Percentiles rank a stretch among this genome's conserved stretches.
These are phyloP conservation scores for Canavalia ensiformis DNA, from an alignment of 306 rosid species.

Conservation along the genomic window DNA sequence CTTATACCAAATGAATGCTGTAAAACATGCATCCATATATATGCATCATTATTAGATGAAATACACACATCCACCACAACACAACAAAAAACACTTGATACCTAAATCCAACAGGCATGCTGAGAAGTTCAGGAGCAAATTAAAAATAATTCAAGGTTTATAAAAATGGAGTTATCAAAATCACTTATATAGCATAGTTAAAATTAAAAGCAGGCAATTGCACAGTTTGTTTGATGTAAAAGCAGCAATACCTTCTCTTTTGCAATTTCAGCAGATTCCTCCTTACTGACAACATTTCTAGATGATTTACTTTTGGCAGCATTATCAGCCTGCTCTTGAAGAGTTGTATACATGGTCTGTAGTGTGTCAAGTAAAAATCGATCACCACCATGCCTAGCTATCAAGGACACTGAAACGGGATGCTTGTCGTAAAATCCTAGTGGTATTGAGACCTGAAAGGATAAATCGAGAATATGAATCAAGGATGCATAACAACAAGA, in stretches of 20 bases:
- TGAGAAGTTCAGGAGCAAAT: slow-evolving; percentile 26
- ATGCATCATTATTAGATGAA: slow-evolving; percentile 19
- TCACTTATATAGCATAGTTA: slow-evolving; percentile 18
- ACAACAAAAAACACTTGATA: slow-evolving; percentile 14
- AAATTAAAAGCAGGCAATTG: slow-evolving; percentile 38
- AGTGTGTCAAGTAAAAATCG: slow-evolving; percentile 88
- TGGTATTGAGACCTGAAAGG: slow-evolving; percentile 87
- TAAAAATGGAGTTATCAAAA: background rate
- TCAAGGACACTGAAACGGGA: slow-evolving; percentile 88
- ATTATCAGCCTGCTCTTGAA: slow-evolving; percentile 86
- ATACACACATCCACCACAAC: background rate
- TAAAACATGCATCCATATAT: background rate
- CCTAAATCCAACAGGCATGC: slow-evolving; percentile 14
- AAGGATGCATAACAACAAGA: slow-evolving; percentile 19
- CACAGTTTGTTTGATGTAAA: slow-evolving; percentile 7
- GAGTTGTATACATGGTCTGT: slow-evolving; percentile 67
- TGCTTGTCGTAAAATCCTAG: slow-evolving; percentile 77
- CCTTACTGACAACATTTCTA: slow-evolving; percentile 69
- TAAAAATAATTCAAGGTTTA: slow-evolving; percentile 20
- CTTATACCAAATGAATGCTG: background rate
- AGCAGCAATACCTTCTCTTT: slow-evolving; percentile 82
- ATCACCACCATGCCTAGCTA: slow-evolving; percentile 97
- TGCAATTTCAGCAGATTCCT: slow-evolving; percentile 88
- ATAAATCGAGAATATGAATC: slow-evolving; percentile 35
- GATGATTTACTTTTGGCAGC: slow-evolving; percentile 74